phyloP scores from a whole-genome alignment of 257 asterid species.

The Fraxinus americana region DNA sequence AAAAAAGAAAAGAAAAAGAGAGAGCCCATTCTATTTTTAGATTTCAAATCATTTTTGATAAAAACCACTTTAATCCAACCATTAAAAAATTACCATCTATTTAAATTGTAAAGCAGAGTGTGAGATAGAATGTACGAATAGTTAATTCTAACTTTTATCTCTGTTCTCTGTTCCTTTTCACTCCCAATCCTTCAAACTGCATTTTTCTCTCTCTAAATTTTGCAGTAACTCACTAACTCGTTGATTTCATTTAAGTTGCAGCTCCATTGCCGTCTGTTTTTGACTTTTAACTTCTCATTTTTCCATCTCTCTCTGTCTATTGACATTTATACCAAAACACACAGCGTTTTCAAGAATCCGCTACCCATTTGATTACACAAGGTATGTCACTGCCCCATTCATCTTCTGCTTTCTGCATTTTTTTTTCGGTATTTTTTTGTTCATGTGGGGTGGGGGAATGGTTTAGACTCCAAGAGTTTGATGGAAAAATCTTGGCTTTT shows the following conservation, averaged over 20 bases:
- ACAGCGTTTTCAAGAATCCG: background rate
- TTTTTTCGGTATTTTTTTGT: background rate
- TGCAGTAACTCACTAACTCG: constrained; percentile 29
- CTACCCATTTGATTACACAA: constrained; percentile 7
- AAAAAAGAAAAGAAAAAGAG: no score
- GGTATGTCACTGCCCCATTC: constrained; percentile 15
- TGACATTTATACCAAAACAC: background rate
- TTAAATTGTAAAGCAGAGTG: no score
- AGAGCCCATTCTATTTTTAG: no score
- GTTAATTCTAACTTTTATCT: no score
- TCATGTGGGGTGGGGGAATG: no score
- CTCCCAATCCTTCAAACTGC: background rate
- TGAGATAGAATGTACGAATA: no score
- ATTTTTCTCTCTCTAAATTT: constrained; percentile 20
- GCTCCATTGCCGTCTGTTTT: constrained; percentile 10
- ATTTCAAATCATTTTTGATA: no score
- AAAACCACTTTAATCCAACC: no score
- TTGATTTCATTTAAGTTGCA: background rate
- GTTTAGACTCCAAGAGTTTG: background rate
- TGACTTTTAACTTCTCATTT: constrained; percentile 24
- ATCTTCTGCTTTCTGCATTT: background rate
- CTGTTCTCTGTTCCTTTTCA: no score
- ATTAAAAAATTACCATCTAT: no score
- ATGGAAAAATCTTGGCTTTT: background rate
- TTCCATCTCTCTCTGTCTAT: background rate